Conservation (phyloP, 305 asterid species). For the Plantago lanceolata region DNA sequence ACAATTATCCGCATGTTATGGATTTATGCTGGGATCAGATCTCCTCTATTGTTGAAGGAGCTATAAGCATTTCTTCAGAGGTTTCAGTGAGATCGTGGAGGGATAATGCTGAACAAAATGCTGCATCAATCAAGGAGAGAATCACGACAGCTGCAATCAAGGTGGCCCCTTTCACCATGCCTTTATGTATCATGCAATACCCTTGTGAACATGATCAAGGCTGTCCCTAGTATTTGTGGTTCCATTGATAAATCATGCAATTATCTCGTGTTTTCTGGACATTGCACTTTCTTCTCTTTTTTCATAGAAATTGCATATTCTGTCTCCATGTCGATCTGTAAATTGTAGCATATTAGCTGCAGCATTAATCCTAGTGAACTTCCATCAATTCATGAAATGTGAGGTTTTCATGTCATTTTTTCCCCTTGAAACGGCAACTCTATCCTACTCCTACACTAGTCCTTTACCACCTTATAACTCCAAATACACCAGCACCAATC, state of each 20-base stretch:
- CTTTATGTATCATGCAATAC: background rate
- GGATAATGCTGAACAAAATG: constrained; percentile 43
- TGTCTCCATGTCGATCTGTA: background rate
- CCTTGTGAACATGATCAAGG: constrained; percentile 2
- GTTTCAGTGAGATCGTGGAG: constrained; percentile 51
- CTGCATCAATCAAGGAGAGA: constrained; percentile 62
- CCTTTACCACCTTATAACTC: too few species aligned
- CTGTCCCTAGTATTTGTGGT: constrained; percentile 1
- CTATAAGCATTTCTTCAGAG: constrained; percentile 46
- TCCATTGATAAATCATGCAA: background rate
- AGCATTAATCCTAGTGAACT: background rate
- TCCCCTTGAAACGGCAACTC: too few species aligned
- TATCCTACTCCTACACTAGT: too few species aligned
- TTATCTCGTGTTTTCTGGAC: background rate
- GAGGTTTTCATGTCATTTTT: background rate
- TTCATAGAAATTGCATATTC: background rate
- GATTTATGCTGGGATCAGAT: constrained; percentile 68
- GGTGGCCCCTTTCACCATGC: constrained; percentile 39
- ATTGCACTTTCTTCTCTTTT: background rate
- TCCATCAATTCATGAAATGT: background rate
- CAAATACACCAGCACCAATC: too few species aligned
- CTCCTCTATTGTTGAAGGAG: constrained; percentile 46
- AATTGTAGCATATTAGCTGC: background rate
- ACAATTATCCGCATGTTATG: constrained; percentile 74
- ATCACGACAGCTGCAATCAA: constrained; percentile 70